phyloP scores from a whole-genome alignment of 78 protist genomes.

The Dictyostelium discoideum region DNA sequence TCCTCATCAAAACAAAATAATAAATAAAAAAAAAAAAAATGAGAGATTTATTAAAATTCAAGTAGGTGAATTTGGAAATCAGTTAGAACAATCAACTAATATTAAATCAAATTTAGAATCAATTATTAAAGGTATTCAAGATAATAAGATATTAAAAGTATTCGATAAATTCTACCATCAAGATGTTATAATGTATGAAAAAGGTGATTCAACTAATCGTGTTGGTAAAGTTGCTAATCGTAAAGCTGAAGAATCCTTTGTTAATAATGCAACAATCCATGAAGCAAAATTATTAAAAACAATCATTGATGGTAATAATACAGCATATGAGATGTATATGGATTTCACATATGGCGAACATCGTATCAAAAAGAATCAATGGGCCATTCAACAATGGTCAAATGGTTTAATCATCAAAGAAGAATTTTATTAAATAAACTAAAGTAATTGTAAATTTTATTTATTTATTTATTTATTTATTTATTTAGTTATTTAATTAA shows the following conservation, averaged over 20 bases:
- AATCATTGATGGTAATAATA: constrained; percentile 35
- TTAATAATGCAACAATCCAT: constrained; percentile 29
- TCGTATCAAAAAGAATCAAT: constrained; percentile 34
- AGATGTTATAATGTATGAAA: constrained; percentile 54
- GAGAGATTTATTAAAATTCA: too few species aligned
- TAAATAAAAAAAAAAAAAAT: too few species aligned
- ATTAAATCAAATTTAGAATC: constrained; percentile 8
- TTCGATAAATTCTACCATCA: constrained; percentile 42
- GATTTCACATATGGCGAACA: constrained; percentile 61
- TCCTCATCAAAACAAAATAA: too few species aligned
- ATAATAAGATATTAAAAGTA: constrained; percentile 17
- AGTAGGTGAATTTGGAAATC: too few species aligned
- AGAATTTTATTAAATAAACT: constrained; percentile 5
- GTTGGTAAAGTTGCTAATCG: constrained; percentile 43
- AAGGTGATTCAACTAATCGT: constrained; percentile 62
- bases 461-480: too few species aligned
- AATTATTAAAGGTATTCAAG: constrained; percentile 17
- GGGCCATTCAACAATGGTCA: constrained; percentile 54
- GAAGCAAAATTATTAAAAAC: constrained; percentile 26
- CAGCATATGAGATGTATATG: constrained; percentile 36
- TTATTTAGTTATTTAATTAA: too few species aligned
- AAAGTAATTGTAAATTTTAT: too few species aligned
- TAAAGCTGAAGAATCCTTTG: constrained; percentile 32
- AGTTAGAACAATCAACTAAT: neutral
- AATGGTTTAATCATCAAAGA: constrained; percentile 22